Evolutionary conservation across 192 early-diverging fungal species (phyloP).

Genomic region (Podila clonocystis): DNA sequence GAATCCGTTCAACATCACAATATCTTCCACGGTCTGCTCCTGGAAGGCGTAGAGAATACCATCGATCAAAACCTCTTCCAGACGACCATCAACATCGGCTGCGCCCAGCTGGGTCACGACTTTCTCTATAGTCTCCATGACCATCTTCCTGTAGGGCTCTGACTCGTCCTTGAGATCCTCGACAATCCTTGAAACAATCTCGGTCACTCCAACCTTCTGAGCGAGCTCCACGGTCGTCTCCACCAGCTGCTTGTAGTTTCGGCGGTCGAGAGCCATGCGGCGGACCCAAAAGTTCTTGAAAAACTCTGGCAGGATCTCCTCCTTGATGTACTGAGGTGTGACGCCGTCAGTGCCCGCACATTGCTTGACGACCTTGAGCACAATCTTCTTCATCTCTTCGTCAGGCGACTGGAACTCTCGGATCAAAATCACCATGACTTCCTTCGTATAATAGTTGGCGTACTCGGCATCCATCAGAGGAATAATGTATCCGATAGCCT

Average conservation of each 20-base stretch:
- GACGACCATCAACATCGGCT: conserved; percentile 89
- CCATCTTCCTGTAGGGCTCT: conserved; percentile 95
- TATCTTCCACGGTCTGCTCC: conserved; percentile 95
- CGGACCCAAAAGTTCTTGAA: conserved; percentile 98
- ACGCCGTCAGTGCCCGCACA: conserved; percentile 96
- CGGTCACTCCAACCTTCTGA: conserved; percentile 91
- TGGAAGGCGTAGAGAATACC: conserved; percentile 98
- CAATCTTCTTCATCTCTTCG: conserved; percentile 99
- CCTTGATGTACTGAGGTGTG: conserved; percentile 83
- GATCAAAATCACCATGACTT: conserved; percentile 92
- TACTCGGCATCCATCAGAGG: conserved; percentile 97
- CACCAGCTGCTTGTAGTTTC: conserved; percentile 93
- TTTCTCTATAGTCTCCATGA: conserved; percentile 95
- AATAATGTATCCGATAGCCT: conserved; percentile 98
- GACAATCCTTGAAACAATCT: conserved; percentile 88
- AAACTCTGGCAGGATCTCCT: conserved; percentile 93
- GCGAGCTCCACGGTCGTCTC: conserved; percentile 98
- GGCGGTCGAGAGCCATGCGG: conserved; percentile 94
- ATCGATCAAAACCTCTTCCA: conserved; percentile 97
- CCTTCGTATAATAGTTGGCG: conserved; percentile 93
- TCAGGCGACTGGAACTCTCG: conserved; percentile 98
- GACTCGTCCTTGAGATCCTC: conserved; percentile 96
- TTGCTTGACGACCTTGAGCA: conserved; percentile 96
- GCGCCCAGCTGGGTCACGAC: conserved; percentile 82
- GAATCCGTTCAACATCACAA: conserved; percentile 94